Evolutionary conservation across 1,284 basidiomycete species (phyloP).

Genomic region (Gymnopus androsaceus): DNA sequence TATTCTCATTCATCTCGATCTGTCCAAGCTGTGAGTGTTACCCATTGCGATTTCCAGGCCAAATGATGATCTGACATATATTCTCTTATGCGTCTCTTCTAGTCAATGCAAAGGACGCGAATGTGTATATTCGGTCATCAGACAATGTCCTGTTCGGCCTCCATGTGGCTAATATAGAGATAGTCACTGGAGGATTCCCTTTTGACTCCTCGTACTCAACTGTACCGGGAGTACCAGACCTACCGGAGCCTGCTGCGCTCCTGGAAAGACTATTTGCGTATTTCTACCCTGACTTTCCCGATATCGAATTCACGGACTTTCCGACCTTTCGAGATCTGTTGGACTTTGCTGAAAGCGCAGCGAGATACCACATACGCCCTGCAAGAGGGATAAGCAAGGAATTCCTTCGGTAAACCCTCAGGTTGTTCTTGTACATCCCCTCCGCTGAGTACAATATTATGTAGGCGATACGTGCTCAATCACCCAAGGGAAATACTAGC

Average conservation of each 20-base stretch:
- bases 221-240: background rate
- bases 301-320: background rate
- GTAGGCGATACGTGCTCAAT: too few species aligned
- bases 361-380: slow-evolving; percentile 1
- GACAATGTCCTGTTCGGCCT: slow-evolving; percentile 6
- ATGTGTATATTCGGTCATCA: slow-evolving; percentile 6
- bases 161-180: slow-evolving; percentile 5
- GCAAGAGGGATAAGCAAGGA: background rate
- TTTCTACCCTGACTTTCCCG: background rate
- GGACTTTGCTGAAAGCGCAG: background rate
- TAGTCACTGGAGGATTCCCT: slow-evolving; percentile 1
- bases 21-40: too few species aligned
- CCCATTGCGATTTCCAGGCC: too few species aligned
- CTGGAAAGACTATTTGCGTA: slow-evolving; percentile 10
- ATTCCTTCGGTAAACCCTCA: slow-evolving; percentile 1
- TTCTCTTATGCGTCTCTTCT: too few species aligned
- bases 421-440: background rate
- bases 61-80: too few species aligned
- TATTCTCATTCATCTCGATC: too few species aligned
- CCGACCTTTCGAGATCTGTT: background rate
- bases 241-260: background rate
- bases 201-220: background rate
- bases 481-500: background rate
- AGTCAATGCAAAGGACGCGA: slow-evolving; percentile 6
- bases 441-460: too few species aligned